Percentiles rank a stretch among this genome's conserved stretches.
Conservation (phyloP, 2,329 filamentous ascomycete species). For the Fusarium sp. region DNA sequence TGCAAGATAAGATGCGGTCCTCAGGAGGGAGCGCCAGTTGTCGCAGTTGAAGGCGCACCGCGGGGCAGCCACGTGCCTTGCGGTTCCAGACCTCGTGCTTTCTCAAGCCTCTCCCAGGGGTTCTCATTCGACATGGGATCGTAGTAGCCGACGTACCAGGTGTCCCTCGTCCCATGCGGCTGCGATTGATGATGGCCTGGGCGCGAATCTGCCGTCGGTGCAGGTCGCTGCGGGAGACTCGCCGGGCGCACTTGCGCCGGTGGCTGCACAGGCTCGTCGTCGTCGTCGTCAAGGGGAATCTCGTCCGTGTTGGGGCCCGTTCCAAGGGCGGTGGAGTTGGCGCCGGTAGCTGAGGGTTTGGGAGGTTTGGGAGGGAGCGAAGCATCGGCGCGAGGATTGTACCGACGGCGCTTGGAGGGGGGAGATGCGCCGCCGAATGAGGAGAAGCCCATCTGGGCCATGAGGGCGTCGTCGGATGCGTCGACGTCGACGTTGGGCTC, state of each 20-base stretch:
- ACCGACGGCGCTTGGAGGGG: constrained; percentile 75
- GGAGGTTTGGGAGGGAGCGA: constrained; percentile 42
- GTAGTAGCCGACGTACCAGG: constrained; percentile 77
- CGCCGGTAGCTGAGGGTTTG: constrained; percentile 46
- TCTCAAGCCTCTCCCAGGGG: constrained; percentile 74
- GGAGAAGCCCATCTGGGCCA: constrained; percentile 79
- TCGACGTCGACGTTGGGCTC: constrained; percentile 15
- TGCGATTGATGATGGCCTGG: constrained; percentile 30
- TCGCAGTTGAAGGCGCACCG: constrained; percentile 2
- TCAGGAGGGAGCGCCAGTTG: constrained; percentile 27
- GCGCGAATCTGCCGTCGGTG: constrained; percentile 10
- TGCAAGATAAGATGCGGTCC: background rate
- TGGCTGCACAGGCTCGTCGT: constrained; percentile 40
- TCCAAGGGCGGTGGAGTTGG: constrained; percentile 53
- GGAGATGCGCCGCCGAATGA: constrained; percentile 71
- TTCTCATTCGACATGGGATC: constrained; percentile 77
- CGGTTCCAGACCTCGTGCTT: constrained; percentile 56
- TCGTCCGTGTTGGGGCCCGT: constrained; percentile 56
- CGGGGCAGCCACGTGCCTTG: constrained; percentile 59
- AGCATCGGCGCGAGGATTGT: constrained; percentile 67
- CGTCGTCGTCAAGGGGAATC: constrained; percentile 58
- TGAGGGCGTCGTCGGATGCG: constrained; percentile 57
- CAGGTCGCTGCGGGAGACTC: constrained; percentile 50
- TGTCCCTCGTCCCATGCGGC: constrained; percentile 37
- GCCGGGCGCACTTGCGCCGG: constrained; percentile 49